A percentile compares a stretch with the other conserved stretches of the same genome.
These are phyloP conservation scores for Plenodomus lindquistii DNA, from an alignment of 2,329 filamentous ascomycete genomes.

Conservation along the genomic window DNA sequence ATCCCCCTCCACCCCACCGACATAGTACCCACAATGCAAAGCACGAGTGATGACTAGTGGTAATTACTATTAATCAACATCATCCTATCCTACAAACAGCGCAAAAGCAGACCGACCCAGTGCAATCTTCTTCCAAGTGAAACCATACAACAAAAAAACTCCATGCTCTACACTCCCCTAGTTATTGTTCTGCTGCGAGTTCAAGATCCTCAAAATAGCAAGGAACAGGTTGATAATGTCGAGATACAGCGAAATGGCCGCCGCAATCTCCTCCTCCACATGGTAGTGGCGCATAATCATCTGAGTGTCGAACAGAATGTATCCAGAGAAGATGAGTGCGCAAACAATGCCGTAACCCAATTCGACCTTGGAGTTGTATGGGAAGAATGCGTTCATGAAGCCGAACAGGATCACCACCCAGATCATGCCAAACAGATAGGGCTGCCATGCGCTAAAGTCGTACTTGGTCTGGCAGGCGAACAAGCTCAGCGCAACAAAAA, in stretches of 20 bases:
- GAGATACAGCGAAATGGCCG: conserved; percentile 90
- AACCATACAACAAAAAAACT: background rate
- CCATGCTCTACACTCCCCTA: conserved; percentile 49
- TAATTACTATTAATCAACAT: too few relatives aligned
- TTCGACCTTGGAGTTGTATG: conserved; percentile 77
- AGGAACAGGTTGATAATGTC: conserved; percentile 98
- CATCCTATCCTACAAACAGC: too few relatives aligned
- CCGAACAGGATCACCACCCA: conserved; percentile 93
- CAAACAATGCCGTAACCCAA: conserved; percentile 80
- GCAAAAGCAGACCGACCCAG: too few relatives aligned
- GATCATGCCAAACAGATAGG: conserved; percentile 86
- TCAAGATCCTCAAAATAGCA: conserved; percentile 91
- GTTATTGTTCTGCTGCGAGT: conserved; percentile 95
- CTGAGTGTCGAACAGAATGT: conserved; percentile 96
- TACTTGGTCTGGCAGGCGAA: conserved; percentile 98
- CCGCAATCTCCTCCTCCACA: conserved; percentile 96
- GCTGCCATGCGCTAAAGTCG: conserved; percentile 97
- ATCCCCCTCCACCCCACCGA: too few relatives aligned
- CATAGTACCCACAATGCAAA: too few relatives aligned
- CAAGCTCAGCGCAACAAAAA: conserved; percentile 67
- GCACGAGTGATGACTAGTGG: too few relatives aligned
- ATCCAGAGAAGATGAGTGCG: conserved; percentile 88
- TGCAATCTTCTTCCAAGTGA: background rate
- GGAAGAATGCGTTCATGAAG: conserved; percentile 90
- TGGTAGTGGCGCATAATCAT: conserved; percentile 94